These are phyloP conservation scores for Candida ficus DNA, from an alignment of 805 yeast species.

Conservation along the genomic window DNA sequence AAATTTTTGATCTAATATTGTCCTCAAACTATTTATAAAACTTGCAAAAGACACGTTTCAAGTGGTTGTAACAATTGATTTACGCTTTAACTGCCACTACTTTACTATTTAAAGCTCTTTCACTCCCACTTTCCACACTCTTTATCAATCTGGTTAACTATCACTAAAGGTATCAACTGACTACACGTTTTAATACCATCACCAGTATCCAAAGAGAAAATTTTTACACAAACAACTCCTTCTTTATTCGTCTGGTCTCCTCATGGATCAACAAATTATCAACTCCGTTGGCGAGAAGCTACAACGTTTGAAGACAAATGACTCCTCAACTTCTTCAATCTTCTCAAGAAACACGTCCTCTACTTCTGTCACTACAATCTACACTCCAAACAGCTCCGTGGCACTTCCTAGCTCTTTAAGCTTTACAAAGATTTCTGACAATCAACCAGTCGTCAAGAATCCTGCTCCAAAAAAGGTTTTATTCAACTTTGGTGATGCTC, in stretches of 20 bases:
- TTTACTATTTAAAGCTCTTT: too few relatives aligned
- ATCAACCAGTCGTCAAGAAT: not conserved
- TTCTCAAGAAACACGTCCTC: constrained; percentile 24
- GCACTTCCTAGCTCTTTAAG: constrained; percentile 13
- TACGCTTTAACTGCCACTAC: too few relatives aligned
- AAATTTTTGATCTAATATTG: too few relatives aligned
- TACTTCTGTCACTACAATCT: constrained; percentile 17
- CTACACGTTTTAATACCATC: constrained; percentile 1
- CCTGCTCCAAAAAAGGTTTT: not conserved
- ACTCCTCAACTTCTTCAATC: constrained; percentile 15
- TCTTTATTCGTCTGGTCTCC: too few relatives aligned
- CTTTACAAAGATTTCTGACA: constrained; percentile 18
- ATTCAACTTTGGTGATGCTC: constrained; percentile 12
- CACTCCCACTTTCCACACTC: too few relatives aligned
- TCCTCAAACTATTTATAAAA: too few relatives aligned
- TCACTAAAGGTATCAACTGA: too few relatives aligned
- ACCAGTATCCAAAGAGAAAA: too few relatives aligned
- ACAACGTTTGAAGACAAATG: constrained; percentile 21
- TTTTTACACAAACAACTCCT: too few relatives aligned
- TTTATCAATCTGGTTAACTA: too few relatives aligned
- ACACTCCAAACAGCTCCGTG: constrained; percentile 3
- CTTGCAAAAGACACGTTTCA: too few relatives aligned
- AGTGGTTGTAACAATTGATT: too few relatives aligned
- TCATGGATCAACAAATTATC: constrained; percentile 5
- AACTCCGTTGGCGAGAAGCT: constrained; percentile 12